phyloP scores from a whole-genome alignment of 441 rosid species.

The Mallotus repandus region DNA sequence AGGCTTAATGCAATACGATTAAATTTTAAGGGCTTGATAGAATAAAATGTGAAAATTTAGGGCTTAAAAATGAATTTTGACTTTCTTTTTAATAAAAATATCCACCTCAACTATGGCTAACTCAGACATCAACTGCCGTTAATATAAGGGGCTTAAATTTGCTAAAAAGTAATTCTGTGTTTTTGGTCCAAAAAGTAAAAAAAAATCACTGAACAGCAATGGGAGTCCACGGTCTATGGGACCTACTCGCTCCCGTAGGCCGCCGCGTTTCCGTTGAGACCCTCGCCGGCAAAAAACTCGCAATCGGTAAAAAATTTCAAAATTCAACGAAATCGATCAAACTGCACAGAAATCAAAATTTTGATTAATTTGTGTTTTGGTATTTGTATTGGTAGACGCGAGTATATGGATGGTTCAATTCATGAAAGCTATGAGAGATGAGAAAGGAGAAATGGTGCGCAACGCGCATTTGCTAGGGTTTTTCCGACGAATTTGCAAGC shows the following conservation, averaged over 20 bases:
- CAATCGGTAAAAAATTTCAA: constrained; percentile 51
- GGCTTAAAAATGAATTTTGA: too few relatives aligned
- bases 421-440: constrained; percentile 98
- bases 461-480: constrained; percentile 92
- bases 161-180: too few relatives aligned
- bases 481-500: constrained; percentile 90
- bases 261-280: constrained; percentile 98
- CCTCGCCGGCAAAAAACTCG: constrained; percentile 78
- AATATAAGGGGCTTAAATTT: too few relatives aligned
- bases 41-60: too few relatives aligned
- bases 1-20: too few relatives aligned
- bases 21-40: too few relatives aligned
- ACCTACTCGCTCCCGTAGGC: constrained; percentile 87
- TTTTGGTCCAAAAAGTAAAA: background rate
- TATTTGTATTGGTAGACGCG: constrained; percentile 49
- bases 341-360: background rate
- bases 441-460: constrained; percentile 89
- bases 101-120: too few relatives aligned
- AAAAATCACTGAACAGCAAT: constrained; percentile 19
- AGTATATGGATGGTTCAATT: constrained; percentile 98
- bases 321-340: background rate
- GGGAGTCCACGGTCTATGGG: constrained; percentile 99
- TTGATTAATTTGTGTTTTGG: background rate
- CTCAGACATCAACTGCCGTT: too few relatives aligned
- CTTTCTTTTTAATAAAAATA: too few relatives aligned